Conservation (phyloP, 1,284 basidiomycete genomes). For the Cutaneotrichosporon dermatis region DNA sequence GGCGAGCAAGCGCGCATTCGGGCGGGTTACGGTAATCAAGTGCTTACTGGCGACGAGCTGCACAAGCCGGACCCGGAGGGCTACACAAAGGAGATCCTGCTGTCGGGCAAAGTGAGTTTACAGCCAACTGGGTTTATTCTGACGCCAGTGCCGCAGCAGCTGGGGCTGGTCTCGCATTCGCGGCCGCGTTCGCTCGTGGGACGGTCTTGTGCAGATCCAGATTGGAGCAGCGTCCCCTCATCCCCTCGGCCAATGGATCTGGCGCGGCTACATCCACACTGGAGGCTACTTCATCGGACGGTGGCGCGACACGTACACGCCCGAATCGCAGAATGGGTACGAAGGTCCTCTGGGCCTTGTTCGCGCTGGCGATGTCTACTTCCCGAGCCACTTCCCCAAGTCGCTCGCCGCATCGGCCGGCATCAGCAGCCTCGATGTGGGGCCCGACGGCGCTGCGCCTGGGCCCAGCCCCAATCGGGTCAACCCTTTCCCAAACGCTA, state of each 20-base stretch:
- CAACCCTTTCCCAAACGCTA: neutral
- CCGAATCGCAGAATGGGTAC: conserved; percentile 35
- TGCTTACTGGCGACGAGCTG: conserved; percentile 28
- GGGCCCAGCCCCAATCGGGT: neutral
- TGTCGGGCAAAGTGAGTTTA: conserved; percentile 38
- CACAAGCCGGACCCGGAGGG: conserved; percentile 37
- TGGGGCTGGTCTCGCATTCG: conserved; percentile 40
- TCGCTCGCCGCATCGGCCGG: conserved; percentile 16
- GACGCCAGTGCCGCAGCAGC: conserved; percentile 21
- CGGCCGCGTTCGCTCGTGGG: conserved; percentile 47
- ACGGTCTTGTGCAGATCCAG: conserved; percentile 41
- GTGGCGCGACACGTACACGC: conserved; percentile 47
- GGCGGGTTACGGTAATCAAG: conserved; percentile 38
- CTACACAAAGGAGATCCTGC: conserved; percentile 49
- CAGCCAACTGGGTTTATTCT: neutral
- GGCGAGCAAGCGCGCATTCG: conserved; percentile 29
- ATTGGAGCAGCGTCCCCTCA: conserved; percentile 19
- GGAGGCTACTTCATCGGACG: conserved; percentile 43
- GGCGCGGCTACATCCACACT: conserved; percentile 46
- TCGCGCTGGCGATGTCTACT: conserved; percentile 38
- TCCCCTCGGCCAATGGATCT: conserved; percentile 42
- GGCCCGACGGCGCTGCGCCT: neutral
- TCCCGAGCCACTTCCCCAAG: conserved; percentile 35
- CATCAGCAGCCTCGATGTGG: neutral
- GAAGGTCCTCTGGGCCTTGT: conserved; percentile 42